Evolutionary conservation across 371 early-diverging fungal genomes (phyloP), one percentile per base, ranked within the genome.

Genomic region (Fennellomyces sp.): DNA sequence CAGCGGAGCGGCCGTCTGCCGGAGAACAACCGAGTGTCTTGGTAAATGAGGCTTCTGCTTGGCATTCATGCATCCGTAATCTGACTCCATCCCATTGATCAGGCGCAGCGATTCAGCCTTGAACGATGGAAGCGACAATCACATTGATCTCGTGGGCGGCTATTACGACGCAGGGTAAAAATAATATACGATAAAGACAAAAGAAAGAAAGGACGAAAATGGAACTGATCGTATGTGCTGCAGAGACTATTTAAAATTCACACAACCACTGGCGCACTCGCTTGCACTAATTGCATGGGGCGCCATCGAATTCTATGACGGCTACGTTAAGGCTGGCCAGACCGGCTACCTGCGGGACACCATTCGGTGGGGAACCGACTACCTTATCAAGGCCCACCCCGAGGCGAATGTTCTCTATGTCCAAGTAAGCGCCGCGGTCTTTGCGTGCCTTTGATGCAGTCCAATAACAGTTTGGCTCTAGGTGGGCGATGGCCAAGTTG

Each of bases 311-410:
- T 88, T 76, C 71, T 82, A 65, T 63, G 71, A 85, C 10, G 87
- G 87, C 17, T 87, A 85, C 52, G 66, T 70, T 50, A 70, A 75
- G 45, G 82, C 88, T 12, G 67, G 75, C 19, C 81, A 87, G 61
- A 69, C 72, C 1, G 31, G 41, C 1, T 74, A 85, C 36, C 64
- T 88, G 3, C 52, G 64, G 17, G 75, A 77, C 30, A 85, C 76
- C 75, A 39, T 88, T 10, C 77, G 76, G 55, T 88, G 86, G 87
- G 88, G 88, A 19, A 81, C 77, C 30, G 87, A 88, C 49, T 87
- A 87, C 85, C 56, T 85, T 23, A 73, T 81, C 48, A 81, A 82
- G 42, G 80, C 83, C 0, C 82, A 85, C 56, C 76, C 76, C 4
- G 58, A 72, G 25, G 64, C 70, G 45, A 70, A 73, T 61, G 68